A percentile compares a stretch with the other conserved stretches of the same genome.
phyloP scores from a whole-genome alignment of 257 asterid species.

The Capsicum baccatum region DNA sequence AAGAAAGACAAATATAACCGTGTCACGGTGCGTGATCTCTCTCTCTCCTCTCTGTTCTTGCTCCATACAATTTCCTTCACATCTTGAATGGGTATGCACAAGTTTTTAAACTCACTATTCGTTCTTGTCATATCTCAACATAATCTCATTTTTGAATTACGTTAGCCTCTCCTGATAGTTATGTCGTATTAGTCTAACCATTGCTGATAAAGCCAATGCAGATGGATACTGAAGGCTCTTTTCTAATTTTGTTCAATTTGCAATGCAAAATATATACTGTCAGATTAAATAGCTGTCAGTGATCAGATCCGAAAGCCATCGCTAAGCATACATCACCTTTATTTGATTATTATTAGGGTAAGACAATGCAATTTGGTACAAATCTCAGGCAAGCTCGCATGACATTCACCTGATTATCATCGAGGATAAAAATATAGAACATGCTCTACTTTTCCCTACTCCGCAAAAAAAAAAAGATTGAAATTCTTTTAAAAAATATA shows the following conservation, averaged over 20 bases:
- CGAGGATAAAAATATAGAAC: too few species aligned
- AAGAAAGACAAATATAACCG: constrained; percentile 75
- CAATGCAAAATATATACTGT: background rate
- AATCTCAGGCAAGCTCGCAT: too few species aligned
- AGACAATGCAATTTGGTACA: too few species aligned
- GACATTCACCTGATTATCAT: too few species aligned
- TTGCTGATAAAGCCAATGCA: background rate
- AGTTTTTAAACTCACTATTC: background rate
- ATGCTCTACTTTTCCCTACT: too few species aligned
- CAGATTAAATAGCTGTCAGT: background rate
- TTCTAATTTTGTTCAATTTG: background rate
- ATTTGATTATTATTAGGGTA: constrained; percentile 6
- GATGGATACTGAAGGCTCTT: background rate
- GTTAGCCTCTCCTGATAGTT: background rate
- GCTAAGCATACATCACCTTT: background rate
- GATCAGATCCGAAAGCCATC: background rate
- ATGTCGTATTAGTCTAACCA: background rate
- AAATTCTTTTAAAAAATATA: too few species aligned
- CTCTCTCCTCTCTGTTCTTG: constrained; percentile 25
- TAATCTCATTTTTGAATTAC: constrained; percentile 4
- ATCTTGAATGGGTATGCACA: constrained; percentile 1
- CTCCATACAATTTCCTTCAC: constrained; percentile 5
- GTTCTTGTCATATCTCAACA: background rate
- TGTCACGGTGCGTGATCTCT: constrained; percentile 62
- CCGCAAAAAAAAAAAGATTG: too few species aligned